Percentiles rank a stretch among this genome's conserved stretches.
These are phyloP conservation scores for Exutisphaerella laricina DNA, from an alignment of 2,329 filamentous ascomycete genomes.

Conservation along the genomic window DNA sequence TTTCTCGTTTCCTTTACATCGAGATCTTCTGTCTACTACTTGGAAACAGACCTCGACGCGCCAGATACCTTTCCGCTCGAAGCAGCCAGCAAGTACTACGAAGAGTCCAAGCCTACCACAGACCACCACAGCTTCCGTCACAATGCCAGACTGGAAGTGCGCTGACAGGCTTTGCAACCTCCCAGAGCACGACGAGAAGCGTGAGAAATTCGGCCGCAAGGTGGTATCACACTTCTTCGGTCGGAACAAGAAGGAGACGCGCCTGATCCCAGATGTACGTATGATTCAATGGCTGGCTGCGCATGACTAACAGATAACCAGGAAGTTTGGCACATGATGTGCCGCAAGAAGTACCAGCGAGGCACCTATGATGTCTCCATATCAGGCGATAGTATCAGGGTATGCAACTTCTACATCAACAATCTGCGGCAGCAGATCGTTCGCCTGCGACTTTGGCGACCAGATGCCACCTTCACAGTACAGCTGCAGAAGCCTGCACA, in stretches of 20 bases:
- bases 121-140: constrained; percentile 1
- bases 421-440: constrained; percentile 24
- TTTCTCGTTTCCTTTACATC: not conserved
- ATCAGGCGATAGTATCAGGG: constrained; percentile 2
- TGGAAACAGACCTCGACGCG: not conserved
- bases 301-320: constrained; percentile 26
- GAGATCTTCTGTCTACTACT: not conserved
- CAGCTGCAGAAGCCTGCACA: constrained; percentile 25
- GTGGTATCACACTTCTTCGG: constrained; percentile 78
- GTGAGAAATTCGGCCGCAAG: constrained; percentile 48
- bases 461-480: constrained; percentile 27
- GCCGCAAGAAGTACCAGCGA: constrained; percentile 78
- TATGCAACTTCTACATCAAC: constrained; percentile 15
- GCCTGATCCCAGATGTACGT: constrained; percentile 54
- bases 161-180: constrained; percentile 16
- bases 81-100: not conserved
- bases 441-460: constrained; percentile 30
- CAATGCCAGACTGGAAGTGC: constrained; percentile 10
- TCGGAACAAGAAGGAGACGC: constrained; percentile 72
- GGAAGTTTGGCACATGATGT: constrained; percentile 33
- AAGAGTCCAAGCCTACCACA: not conserved
- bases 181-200: constrained; percentile 8
- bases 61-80: not conserved
- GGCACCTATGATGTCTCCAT: constrained; percentile 23
- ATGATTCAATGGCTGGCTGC: constrained; percentile 52